Percentiles rank a stretch among this genome's conserved stretches.
These are phyloP conservation scores for Pleurotus sapidus DNA, from an alignment of 768 basidiomycete genomes.

Conservation along the genomic window DNA sequence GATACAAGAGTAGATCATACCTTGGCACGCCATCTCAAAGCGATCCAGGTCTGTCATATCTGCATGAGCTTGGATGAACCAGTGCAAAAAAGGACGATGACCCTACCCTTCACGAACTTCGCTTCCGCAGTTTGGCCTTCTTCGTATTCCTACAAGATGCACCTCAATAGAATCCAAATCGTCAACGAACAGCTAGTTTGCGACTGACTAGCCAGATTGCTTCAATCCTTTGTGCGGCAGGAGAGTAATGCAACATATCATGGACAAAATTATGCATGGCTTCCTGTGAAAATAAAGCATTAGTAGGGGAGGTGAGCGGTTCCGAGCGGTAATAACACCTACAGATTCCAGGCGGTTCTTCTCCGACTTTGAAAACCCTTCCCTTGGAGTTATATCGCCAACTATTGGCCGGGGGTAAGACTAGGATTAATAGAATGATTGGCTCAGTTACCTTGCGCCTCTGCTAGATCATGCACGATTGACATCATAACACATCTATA, in stretches of 20 bases:
- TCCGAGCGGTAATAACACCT: neutral
- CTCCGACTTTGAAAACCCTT: constrained; percentile 78
- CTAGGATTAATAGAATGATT: neutral
- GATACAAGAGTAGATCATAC: constrained; percentile 24
- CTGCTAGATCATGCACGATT: constrained; percentile 92
- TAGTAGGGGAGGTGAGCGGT: neutral
- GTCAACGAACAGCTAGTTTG: no score
- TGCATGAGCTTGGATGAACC: neutral
- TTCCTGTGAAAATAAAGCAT: constrained; percentile 40
- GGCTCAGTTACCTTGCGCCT: constrained; percentile 70
- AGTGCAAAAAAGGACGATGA: neutral
- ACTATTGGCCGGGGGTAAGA: constrained; percentile 39
- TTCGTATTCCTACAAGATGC: constrained; percentile 74
- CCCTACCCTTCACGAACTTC: constrained; percentile 80
- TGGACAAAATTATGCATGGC: constrained; percentile 90
- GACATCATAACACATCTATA: constrained; percentile 84
- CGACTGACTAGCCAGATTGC: constrained; percentile 66
- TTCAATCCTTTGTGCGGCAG: constrained; percentile 65
- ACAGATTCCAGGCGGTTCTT: constrained; percentile 79
- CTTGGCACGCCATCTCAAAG: constrained; percentile 88
- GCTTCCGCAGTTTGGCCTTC: constrained; percentile 70
- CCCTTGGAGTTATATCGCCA: constrained; percentile 90
- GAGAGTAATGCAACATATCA: constrained; percentile 81
- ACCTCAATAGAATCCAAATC: neutral
- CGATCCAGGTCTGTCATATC: constrained; percentile 67